Base-by-base conservation (phyloP, 73 alveolate genomes). In the Tetrahymena borealis region DNA sequence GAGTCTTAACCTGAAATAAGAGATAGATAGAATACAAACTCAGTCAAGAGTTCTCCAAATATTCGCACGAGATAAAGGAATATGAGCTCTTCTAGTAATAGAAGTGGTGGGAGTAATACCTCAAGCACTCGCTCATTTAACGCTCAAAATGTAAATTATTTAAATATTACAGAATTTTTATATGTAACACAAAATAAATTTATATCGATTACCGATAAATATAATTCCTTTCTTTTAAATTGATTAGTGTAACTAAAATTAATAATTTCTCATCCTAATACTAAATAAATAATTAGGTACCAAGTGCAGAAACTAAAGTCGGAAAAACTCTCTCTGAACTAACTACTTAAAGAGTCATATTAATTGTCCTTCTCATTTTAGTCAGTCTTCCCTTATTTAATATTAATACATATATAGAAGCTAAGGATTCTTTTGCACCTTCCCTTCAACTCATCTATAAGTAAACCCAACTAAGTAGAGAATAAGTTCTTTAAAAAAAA, bases 261-360 rank as follows among this genome's bases (percentile, higher is more conserved):
- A n/a, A n/a, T n/a, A n/a, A n/a, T n/a, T 4, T 41, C 20, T 4
- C 2, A 41, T 41, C 20, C 16, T 18, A 4, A 31, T 4, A 41
- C 20, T 7, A 18, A 18, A 7, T 41, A 2, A 4, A 24, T 18
- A 20, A 60, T 24, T 24, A 60, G 85, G 20, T 60, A 20, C 37
- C 20, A 60, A 60, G 28, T 9, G 10, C 38, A 1, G 99, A 98
- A 93, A 93, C 98, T 79, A 94, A 97, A 90, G 98, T 98, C 24
- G 99, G 99, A 41, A 98, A 97, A 94, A 93, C 97, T 40, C 96
- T 98, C 33, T 96, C 99, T 40, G 99, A 98, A 33, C 94, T 94
- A 78, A 98, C 99, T 20, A 98, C 99, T 39, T 95, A 97, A 94
- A 97, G 99, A 95, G 98, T 98, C 43, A 97, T 98, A 18, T 91